Evolutionary conservation across 2,329 filamentous ascomycete species (phyloP), one percentile per base, ranked within the genome.

Genomic region (Diaporthe longicolla): DNA sequence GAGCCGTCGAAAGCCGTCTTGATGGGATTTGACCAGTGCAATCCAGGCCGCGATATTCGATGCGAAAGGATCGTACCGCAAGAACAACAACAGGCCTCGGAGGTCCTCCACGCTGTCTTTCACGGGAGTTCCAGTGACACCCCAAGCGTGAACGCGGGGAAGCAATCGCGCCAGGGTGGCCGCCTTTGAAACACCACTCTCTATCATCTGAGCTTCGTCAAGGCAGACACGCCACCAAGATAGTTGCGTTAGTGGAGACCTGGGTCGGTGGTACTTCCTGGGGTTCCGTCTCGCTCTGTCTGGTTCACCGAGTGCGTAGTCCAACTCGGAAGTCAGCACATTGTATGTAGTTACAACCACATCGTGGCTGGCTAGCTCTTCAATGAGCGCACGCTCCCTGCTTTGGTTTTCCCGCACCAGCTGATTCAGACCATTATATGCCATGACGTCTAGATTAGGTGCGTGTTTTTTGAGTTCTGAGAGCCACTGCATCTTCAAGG

Each of bases 181-280:
- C 37, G 96, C 94, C 77, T 94, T 92, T 78, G 91, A 95, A 5
- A 97, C 92, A 45, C 95, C 95, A 77, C 91, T 96, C 81, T 98
- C 96, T 55, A 98, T 92, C 93, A 98, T 97, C 80, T 99, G 97
- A 0, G 96, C 92, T 85, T 92, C 95, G 74, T 93, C 92, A 1
- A 93, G 86, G 71, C 91, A 92, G 1, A 97, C 90, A 55, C 96
- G 89, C 95, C 95, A 98, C 95, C 95, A 98, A 1, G 88, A 91
- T 24, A 98, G 90, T 77, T 93, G 90, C 13, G 95, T 91, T 9
- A 98, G 86, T 0, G 95, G 95, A 6, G 94, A 97, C 69, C 88
- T 92, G 3, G 89, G 87, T 37, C 92, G 88, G 74, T 91, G 87
- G 72, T 94, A 93, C 72, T 89, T 91, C 77, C 92, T 90, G 71